A percentile compares a stretch with the other conserved stretches of the same genome.
These are phyloP conservation scores for Pilasporangium apinafurcum DNA, from an alignment of 352 stramenopile species.

Conservation along the genomic window DNA sequence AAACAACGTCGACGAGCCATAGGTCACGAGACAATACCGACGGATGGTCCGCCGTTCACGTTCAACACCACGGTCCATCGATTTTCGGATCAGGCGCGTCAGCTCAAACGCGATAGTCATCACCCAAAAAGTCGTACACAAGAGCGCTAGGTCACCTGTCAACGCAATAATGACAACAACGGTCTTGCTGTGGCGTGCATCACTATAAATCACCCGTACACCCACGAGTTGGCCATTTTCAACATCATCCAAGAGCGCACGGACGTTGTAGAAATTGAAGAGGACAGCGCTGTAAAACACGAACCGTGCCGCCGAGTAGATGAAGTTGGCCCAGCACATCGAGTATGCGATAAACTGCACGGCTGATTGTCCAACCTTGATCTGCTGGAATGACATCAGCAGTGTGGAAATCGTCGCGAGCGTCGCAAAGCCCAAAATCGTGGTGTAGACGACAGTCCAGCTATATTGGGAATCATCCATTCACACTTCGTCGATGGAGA, in stretches of 20 bases:
- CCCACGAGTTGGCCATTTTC: constrained; percentile 46
- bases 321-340: constrained; percentile 53
- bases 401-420: constrained; percentile 34
- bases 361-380: constrained; percentile 44
- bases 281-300: constrained; percentile 53
- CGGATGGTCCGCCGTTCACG: constrained; percentile 45
- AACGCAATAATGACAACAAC: constrained; percentile 37
- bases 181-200: constrained; percentile 20
- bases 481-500: constrained; percentile 9
- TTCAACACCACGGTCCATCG: constrained; percentile 51
- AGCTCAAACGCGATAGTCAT: constrained; percentile 61
- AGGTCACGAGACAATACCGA: constrained; percentile 41
- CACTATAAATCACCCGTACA: constrained; percentile 38
- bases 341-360: constrained; percentile 70
- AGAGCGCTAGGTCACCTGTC: constrained; percentile 49
- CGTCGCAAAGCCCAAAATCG: constrained; percentile 37
- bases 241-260: constrained; percentile 32
- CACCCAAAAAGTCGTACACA: constrained; percentile 60
- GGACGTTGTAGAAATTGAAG: constrained; percentile 39
- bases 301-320: constrained; percentile 47
- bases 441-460: constrained; percentile 58
- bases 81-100: constrained; percentile 53
- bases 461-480: constrained; percentile 47
- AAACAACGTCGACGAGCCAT: constrained; percentile 23
- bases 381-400: constrained; percentile 57